Evolutionary conservation across 2,329 filamentous ascomycete species (phyloP), one percentile per base, ranked within the genome.

Genomic region (Fusarium mexicanum): DNA sequence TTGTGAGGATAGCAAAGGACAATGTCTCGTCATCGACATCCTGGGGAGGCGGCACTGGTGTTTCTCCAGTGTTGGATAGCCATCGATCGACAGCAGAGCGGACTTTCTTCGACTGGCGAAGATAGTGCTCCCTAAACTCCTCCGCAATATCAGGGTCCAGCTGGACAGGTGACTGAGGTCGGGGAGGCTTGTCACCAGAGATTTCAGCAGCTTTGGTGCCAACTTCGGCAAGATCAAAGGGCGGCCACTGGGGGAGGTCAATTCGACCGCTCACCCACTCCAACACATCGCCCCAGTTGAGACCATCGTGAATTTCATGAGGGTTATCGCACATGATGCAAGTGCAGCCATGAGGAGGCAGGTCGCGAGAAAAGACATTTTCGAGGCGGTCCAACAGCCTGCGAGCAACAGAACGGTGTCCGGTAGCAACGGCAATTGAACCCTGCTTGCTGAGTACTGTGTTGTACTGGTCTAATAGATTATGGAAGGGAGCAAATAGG

Each of bases 1-100:
- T 95, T 16, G 96, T 98, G 67, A 98, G 86, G 82, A 98, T 97
- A 61, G 96, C 95, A 83, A 98, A 98, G 6, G 93, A 93, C 41
- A 98, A 85, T 0, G 96, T 98, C 83, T 98, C 96, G 71, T 98
- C 95, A 78, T 98, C 96, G 11, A 98, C 93, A 67, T 98, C 96
- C 70, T 95, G 92, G 0, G 95, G 95, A 4, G 94, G 92, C 59
- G 92, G 92, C 3, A 90, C 90, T 4, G 92, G 89, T 22, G 90
- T 89, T 69, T 95, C 92, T 38, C 92, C 91, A 76, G 96, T 96
- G 68, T 90, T 92, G 41, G 89, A 92, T 71, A 98, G 90, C 96
- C 96, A 98, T 78, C 90, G 93, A 81, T 98, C 94, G 3, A 98
- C 96, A 2, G 93, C 93, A n/a, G 92, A 90, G 79, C 95, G 94